Evolutionary conservation across 352 stramenopile genomes (phyloP), one percentile per base, ranked within the genome.

Genomic region (Pythium dissotocum): DNA sequence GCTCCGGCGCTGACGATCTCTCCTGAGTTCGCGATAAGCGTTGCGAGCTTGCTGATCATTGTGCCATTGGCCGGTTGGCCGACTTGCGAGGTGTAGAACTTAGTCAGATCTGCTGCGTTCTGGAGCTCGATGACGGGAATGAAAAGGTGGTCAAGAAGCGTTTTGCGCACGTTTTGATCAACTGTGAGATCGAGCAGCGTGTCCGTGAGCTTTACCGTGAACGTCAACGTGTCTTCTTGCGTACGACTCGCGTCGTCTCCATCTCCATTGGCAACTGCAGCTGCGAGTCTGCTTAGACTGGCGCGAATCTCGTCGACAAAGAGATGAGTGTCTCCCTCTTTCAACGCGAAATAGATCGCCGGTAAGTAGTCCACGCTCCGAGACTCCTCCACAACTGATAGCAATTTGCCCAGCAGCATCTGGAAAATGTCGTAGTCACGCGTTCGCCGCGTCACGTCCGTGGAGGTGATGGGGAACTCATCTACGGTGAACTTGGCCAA

Each of bases 391-490:
- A 94, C 73, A n/a, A 91, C 63, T 51, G 48, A 53, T 36, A 93
- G 61, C 16, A 93, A 51, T 28, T 83, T 77, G 2, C 49, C 53
- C 44, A 93, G 85, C 2, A 95, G 65, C 46, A 85, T 66, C 2
- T 61, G 62, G 48, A 87, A 94, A 0, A 87, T 65, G 61, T 90
- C 84, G 66, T 81, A 91, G 30, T 92, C 85, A 21, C 87, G 85
- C 6, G 85, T 85, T 1, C 78, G 81, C 38, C 59, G 61, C 6
- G 74, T 72, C 5, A 94, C 84, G 70, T 95, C 87, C 26, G 69
- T 75, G n/a, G 87, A 95, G 30, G 77, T 64, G 40, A 94, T 88
- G 5, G 85, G 87, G 61, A 95, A 93, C 38, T 93, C 83, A 28
- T 90, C 78, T 10, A 89, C 77, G 48, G 91, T 71, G 58, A 95